Conservation (phyloP, 257 asterid species). For the Haberlea rhodopensis region DNA sequence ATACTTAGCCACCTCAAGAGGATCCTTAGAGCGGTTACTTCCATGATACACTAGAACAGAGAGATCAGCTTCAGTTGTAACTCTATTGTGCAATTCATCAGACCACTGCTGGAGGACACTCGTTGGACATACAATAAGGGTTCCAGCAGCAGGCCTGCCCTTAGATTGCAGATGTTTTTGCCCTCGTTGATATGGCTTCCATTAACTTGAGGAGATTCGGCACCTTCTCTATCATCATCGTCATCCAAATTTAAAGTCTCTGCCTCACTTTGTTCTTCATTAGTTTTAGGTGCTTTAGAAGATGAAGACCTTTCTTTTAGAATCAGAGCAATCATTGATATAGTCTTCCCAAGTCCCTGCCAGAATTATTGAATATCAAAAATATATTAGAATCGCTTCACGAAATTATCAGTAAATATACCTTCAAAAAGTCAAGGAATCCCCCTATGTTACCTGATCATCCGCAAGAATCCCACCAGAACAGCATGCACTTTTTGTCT, state of each 20-base stretch:
- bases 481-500: conserved; percentile 75
- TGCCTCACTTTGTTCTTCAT: conserved; percentile 43
- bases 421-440: conserved; percentile 17
- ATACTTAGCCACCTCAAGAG: conserved; percentile 75
- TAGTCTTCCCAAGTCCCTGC: conserved; percentile 97
- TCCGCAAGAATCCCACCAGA: conserved; percentile 99
- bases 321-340: conserved; percentile 93
- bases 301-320: conserved; percentile 83
- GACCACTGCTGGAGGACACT: conserved; percentile 98
- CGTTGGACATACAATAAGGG: conserved; percentile 96
- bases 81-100: conserved; percentile 86
- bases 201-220: conserved; percentile 35
- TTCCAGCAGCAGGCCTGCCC: conserved; percentile 90
- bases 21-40: conserved; percentile 84
- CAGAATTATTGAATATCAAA: conserved; percentile 19
- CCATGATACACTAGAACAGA: conserved; percentile 89
- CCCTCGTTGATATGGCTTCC: conserved; percentile 28
- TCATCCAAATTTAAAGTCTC: conserved; percentile 91
- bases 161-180: conserved; percentile 40
- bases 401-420: conserved; percentile 12
- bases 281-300: conserved; percentile 37
- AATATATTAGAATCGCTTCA: conserved; percentile 21
- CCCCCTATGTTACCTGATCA: conserved; percentile 67
- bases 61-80: conserved; percentile 72
- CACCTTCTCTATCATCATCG: conserved; percentile 59